Conservation (phyloP, 192 early-diverging fungal species). For the Coemansia sp. region DNA sequence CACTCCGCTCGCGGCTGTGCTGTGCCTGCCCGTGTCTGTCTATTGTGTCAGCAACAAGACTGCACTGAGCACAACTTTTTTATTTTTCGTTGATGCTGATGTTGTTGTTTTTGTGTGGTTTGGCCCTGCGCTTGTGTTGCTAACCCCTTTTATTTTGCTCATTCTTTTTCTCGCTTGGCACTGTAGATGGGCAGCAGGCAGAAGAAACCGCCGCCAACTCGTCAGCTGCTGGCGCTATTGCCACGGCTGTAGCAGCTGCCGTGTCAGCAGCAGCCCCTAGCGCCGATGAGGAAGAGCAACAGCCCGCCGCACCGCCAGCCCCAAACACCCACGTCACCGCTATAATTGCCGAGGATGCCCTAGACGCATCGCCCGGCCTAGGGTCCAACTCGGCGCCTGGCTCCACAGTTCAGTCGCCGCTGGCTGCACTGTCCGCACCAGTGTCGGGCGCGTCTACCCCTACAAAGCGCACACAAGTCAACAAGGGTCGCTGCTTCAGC, state of each 20-base stretch:
- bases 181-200: conserved; percentile 35
- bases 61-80: not conserved
- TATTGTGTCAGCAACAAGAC: conserved; percentile 4
- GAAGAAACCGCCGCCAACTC: conserved; percentile 20
- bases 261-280: not conserved
- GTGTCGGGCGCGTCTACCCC: conserved; percentile 43
- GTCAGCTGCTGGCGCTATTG: conserved; percentile 1
- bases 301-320: not conserved
- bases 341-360: conserved; percentile 6
- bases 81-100: no score
- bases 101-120: not conserved
- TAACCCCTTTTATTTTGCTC: conserved; percentile 13
- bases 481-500: conserved; percentile 67
- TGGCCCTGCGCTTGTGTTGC: not conserved
- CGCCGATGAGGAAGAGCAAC: not conserved
- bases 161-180: not conserved
- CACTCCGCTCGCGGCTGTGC: no score
- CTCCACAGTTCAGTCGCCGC: conserved; percentile 32
- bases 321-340: conserved; percentile 18
- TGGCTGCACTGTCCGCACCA: conserved; percentile 14
- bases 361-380: conserved; percentile 1
- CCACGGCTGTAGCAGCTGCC: conserved; percentile 1
- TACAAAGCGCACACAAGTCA: conserved; percentile 55
- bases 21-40: not conserved
- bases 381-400: conserved; percentile 26